A percentile compares a stretch with the other conserved stretches of the same genome.
These are phyloP conservation scores for Tolypocladium tropicale DNA, from an alignment of 2,329 filamentous ascomycete species.

Conservation along the genomic window DNA sequence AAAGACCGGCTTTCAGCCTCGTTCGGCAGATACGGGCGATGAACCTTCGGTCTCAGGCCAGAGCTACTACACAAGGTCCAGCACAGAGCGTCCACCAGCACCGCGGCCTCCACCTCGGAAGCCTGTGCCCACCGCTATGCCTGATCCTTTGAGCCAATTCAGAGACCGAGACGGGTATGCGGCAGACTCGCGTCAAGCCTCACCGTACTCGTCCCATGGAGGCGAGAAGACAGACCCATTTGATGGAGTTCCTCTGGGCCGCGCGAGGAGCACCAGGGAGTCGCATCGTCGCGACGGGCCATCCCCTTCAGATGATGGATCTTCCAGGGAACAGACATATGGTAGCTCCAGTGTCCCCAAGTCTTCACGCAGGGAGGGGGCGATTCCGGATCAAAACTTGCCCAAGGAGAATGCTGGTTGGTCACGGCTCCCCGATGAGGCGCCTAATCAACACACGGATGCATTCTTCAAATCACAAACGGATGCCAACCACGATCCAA, in stretches of 20 bases:
- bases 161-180: slow-evolving; percentile 25
- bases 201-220: slow-evolving; percentile 43
- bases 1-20: slow-evolving; percentile 38
- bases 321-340: slow-evolving; percentile 12
- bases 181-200: slow-evolving; percentile 42
- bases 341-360: slow-evolving; percentile 22
- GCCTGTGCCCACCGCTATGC: slow-evolving; percentile 14
- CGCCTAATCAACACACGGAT: background rate
- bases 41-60: slow-evolving; percentile 39
- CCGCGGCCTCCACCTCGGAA: slow-evolving; percentile 6
- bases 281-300: slow-evolving; percentile 16
- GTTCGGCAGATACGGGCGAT: slow-evolving; percentile 36
- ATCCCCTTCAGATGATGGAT: slow-evolving; percentile 10
- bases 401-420: background rate
- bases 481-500: background rate
- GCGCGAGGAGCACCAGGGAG: slow-evolving; percentile 36
- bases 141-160: slow-evolving; percentile 40
- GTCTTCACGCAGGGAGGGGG: slow-evolving; percentile 6
- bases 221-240: slow-evolving; percentile 52
- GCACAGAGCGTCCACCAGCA: slow-evolving; percentile 11
- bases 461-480: background rate
- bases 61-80: slow-evolving; percentile 36
- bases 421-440: background rate
- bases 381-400: background rate
- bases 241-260: slow-evolving; percentile 32